Evolutionary conservation across 1,284 basidiomycete species (phyloP), one percentile per base, ranked within the genome.

Genomic region (Boletus hoseneyae): DNA sequence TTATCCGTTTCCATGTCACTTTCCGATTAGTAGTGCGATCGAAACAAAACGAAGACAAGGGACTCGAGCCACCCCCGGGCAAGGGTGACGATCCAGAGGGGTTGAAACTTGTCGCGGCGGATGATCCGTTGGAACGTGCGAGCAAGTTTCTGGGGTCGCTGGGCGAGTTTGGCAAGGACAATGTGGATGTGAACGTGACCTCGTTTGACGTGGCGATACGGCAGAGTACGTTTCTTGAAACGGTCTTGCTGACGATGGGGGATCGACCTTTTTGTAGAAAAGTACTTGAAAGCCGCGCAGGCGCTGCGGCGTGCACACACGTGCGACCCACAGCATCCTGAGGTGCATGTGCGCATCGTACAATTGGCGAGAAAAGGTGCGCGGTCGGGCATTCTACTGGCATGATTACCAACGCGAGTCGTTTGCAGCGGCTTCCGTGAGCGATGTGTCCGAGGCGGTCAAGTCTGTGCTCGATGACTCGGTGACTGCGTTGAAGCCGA

Each of bases 51-150:
- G 82, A 86, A 52, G 87, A 90, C 62, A 93, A 90, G 69, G 91
- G 92, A 39, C 78, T 87, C 19, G 82, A 90, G 32, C 73, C 74
- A 1, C 69, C 71, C 4, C 63, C 77, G 1, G 60, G 74, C 9
- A 87, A 82, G 63, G 93, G 97, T 61, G 85, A 91, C 1, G 94
- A 97, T 66, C 90, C 90, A 0, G 83, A 87, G 19, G 94, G 94
- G 23, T 62, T 79, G 45, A 87, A 88, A 61, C 70, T 93, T 3
- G 67, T 94, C 32, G 70, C 76, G 37, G 74, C 77, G 8, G 62
- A 79, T 3, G 86, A 90, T 50, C 85, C 87, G 2, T 73, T 99
- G 3, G 90, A 90, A 42, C 80, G 80, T 13, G 93, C 94, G 0
- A 75, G 80, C 47, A 89, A 86, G 62, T 69, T 90, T 23, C 71